Evolutionary conservation across 2,329 filamentous ascomycete genomes (phyloP).

Genomic region (Anisogramma anomala): DNA sequence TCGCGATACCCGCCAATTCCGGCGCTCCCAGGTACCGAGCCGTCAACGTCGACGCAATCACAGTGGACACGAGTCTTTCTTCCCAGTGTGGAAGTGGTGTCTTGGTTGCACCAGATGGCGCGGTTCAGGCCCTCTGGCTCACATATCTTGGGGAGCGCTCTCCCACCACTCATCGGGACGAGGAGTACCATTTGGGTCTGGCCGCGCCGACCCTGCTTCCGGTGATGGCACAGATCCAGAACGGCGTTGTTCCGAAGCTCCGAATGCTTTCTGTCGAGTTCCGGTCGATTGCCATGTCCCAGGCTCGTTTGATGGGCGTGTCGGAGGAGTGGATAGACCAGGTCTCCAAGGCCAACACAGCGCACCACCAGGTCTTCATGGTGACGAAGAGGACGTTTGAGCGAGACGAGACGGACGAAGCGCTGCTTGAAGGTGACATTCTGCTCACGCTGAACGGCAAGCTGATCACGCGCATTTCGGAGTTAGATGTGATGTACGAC

Average conservation of each 20-base stretch:
- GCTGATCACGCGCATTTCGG: conserved; percentile 83
- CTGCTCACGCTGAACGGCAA: conserved; percentile 83
- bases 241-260: conserved; percentile 66
- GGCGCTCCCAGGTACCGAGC: conserved; percentile 84
- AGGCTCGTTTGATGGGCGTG: conserved; percentile 93
- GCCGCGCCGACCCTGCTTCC: conserved; percentile 80
- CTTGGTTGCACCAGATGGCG: conserved; percentile 76
- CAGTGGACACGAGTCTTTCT: conserved; percentile 84
- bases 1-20: conserved; percentile 84
- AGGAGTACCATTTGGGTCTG: conserved; percentile 91
- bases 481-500: conserved; percentile 94
- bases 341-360: conserved; percentile 67
- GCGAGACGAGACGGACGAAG: conserved; percentile 33
- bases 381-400: conserved; percentile 72
- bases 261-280: conserved; percentile 91
- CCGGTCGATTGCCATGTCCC: conserved; percentile 90
- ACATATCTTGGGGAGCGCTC: conserved; percentile 76
- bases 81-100: conserved; percentile 91
- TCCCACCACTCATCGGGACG: conserved; percentile 23
- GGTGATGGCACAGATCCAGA: conserved; percentile 76
- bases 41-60: conserved; percentile 93
- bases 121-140: conserved; percentile 90
- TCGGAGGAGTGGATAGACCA: conserved; percentile 91
- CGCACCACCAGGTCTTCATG: conserved; percentile 96
- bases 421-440: conserved; percentile 81